phyloP scores from a whole-genome alignment of 148 eudicot genomes.

The Simmondsia chinensis region DNA sequence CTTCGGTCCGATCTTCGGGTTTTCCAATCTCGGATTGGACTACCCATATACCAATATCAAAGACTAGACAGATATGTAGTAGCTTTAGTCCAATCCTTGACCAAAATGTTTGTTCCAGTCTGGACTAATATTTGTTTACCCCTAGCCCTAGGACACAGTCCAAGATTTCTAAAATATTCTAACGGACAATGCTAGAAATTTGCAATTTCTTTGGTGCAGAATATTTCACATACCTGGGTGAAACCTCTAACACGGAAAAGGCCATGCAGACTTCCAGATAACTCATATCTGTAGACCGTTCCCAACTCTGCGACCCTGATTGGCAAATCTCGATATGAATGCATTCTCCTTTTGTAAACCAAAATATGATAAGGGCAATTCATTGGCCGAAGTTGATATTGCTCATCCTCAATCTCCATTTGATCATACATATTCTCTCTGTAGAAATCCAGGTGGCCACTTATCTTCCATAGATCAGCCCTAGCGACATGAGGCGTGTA shows the following conservation, averaged over 20 bases:
- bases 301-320: conserved; percentile 96
- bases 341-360: conserved; percentile 73
- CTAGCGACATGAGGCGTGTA: conserved; percentile 99
- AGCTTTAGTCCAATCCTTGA: no score
- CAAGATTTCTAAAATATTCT: no score
- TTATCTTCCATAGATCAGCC: conserved; percentile 95
- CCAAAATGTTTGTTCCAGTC: no score
- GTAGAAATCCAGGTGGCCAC: conserved; percentile 98
- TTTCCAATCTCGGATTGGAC: no score
- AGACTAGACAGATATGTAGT: no score
- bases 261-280: conserved; percentile 95
- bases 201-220: no score
- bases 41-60: no score
- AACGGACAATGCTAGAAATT: no score
- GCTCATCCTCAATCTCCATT: conserved; percentile 92
- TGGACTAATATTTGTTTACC: no score
- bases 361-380: conserved; percentile 98
- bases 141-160: no score
- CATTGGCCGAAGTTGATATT: conserved; percentile 98
- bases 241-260: conserved; percentile 99
- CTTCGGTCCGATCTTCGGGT: no score
- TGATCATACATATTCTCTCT: conserved; percentile 94
- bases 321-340: conserved; percentile 95
- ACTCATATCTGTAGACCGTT: conserved; percentile 92
- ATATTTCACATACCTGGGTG: conserved; percentile 56